Evolutionary conservation across 73 alveolate species (phyloP), one percentile per base, ranked within the genome.

Genomic region (Paramecium pentaurelia): DNA sequence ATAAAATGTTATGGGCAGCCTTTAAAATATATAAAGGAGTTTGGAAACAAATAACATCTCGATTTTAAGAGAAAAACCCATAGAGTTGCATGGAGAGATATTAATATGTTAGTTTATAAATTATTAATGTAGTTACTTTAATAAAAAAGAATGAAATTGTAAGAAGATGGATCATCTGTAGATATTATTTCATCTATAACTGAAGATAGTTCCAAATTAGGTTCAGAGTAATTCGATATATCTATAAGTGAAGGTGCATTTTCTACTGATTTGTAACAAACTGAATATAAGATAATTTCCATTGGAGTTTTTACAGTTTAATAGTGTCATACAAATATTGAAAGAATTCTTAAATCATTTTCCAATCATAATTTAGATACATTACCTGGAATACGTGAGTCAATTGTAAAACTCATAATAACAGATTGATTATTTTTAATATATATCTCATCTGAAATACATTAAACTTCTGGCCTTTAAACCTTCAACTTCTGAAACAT

Each of bases 361-460:
- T 60, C 77, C 40, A 60, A 60, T 60, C 77, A 60, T 18, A 60
- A 30, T 60, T 27, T 60, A 22, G 77, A 60, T 60, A 60, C 77
- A 18, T 0, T 60, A 18, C 77, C 77, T 60, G 77, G 77, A 60
- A 60, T 60, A 27, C 36, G 77, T 27, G 77, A 60, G 18, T 8
- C 77, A 3, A 64, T 64, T 12, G 16, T 3, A 0, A 28, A 34
- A 64, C 25, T 28, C 20, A 64, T 64, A 28, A 0, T 64, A 64
- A 32, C 84, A 6, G 49, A 64, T 60, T 64, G 84, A 64, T 54
- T 54, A n/a, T 54, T 2, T 54, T 49, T 54, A n/a, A 54, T 54
- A 54, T 54, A 18, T n/a, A 54, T 54, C 36, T 75, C 88, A 75
- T 75, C 88, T 75, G 60, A 37, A 75, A 75, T 75, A 75, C 49